Conservation (phyloP, 495 filamentous ascomycete species). For the Neurospora sp. region DNA sequence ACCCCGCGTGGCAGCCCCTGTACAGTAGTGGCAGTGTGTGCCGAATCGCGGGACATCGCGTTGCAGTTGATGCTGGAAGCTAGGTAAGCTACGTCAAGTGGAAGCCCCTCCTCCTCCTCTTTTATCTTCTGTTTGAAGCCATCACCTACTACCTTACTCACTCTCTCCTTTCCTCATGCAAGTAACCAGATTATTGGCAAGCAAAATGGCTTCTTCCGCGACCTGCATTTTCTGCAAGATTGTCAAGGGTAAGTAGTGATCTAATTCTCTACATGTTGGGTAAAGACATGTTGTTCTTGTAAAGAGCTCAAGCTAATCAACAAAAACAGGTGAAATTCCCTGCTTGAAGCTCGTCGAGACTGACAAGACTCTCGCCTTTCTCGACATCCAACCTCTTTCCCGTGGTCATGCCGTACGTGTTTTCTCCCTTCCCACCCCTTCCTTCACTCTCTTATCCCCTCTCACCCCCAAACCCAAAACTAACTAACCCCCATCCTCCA, state of each 20-base stretch:
- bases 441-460: background rate
- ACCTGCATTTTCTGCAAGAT: slow-evolving; percentile 98
- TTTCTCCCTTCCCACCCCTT: background rate
- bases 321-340: slow-evolving; percentile 70
- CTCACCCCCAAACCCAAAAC: background rate
- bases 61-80: background rate
- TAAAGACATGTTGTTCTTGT: background rate
- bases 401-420: slow-evolving; percentile 63
- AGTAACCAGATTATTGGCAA: slow-evolving; percentile 11
- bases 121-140: background rate
- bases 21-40: background rate
- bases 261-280: too few relatives aligned
- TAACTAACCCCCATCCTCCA: background rate
- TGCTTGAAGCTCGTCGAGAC: slow-evolving; percentile 91
- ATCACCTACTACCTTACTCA: background rate
- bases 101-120: background rate
- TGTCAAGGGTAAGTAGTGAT: slow-evolving; percentile 60
- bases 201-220: slow-evolving; percentile 45
- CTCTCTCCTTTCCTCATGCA: background rate
- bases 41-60: background rate
- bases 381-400: slow-evolving; percentile 86
- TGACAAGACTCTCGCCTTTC: slow-evolving; percentile 89
- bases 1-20: background rate
- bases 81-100: background rate
- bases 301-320: slow-evolving; percentile 5